Conservation (phyloP, 148 eudicot genomes). For the Silene uniflora region DNA sequence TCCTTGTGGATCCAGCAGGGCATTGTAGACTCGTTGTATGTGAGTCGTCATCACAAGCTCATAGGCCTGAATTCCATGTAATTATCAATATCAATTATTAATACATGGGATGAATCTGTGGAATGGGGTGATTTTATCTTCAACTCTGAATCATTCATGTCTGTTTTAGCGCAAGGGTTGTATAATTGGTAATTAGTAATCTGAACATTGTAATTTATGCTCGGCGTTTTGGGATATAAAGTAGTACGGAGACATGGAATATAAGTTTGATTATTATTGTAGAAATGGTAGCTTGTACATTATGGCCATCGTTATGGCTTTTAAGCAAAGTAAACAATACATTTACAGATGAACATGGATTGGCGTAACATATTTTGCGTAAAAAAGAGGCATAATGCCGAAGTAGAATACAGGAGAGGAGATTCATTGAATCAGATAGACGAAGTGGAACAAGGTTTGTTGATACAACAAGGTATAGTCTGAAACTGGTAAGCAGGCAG, state of each 20-base stretch:
- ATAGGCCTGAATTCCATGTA: background rate
- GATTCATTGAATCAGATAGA: background rate
- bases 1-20: background rate
- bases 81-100: background rate
- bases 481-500: constrained; percentile 59
- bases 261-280: background rate
- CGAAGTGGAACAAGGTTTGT: constrained; percentile 19
- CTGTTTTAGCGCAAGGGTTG: background rate
- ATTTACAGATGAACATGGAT: background rate
- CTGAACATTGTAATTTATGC: background rate
- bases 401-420: too few species aligned
- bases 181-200: constrained; percentile 12
- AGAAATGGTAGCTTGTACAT: background rate
- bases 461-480: constrained; percentile 47
- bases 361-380: too few species aligned
- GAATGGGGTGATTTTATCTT: background rate
- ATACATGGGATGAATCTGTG: background rate
- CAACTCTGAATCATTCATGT: background rate
- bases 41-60: background rate
- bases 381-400: too few species aligned
- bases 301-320: background rate
- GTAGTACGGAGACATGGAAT: background rate
- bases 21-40: background rate
- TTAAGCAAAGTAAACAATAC: background rate
- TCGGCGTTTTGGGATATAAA: background rate